These are phyloP conservation scores for Cryphonectria naterciae DNA, from an alignment of 2,329 filamentous ascomycete species.

Conservation along the genomic window DNA sequence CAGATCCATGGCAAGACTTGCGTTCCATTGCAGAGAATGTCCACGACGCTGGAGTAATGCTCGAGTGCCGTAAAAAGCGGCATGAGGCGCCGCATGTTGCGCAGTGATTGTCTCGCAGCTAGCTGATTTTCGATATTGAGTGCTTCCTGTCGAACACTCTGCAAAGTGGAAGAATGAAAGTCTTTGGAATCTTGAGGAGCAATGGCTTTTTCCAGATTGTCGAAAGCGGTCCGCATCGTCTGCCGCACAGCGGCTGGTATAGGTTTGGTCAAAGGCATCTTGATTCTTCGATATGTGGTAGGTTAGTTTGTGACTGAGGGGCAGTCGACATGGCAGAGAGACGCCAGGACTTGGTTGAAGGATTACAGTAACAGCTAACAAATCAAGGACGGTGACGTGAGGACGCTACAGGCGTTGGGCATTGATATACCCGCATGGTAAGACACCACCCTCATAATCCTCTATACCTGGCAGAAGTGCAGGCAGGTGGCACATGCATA, in stretches of 20 bases:
- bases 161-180: constrained; percentile 40
- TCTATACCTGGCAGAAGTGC: background rate
- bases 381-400: background rate
- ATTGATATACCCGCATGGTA: too few species aligned
- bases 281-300: background rate
- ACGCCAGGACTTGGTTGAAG: too few species aligned
- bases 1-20: constrained; percentile 51
- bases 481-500: background rate
- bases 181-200: constrained; percentile 24
- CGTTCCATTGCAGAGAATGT: constrained; percentile 51
- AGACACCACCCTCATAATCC: too few species aligned
- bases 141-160: constrained; percentile 43
- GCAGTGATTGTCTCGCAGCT: constrained; percentile 41
- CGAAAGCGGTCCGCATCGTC: constrained; percentile 32
- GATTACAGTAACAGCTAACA: background rate
- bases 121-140: constrained; percentile 46
- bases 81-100: constrained; percentile 48
- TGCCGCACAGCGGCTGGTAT: constrained; percentile 24
- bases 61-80: constrained; percentile 47
- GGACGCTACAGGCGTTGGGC: background rate
- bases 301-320: background rate
- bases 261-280: constrained; percentile 26
- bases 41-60: constrained; percentile 46
- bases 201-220: constrained; percentile 31
- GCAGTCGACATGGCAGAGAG: background rate